Evolutionary conservation across 1,284 basidiomycete species (phyloP), one percentile per base, ranked within the genome.

Genomic region (Lignosus rhinocerotis): DNA sequence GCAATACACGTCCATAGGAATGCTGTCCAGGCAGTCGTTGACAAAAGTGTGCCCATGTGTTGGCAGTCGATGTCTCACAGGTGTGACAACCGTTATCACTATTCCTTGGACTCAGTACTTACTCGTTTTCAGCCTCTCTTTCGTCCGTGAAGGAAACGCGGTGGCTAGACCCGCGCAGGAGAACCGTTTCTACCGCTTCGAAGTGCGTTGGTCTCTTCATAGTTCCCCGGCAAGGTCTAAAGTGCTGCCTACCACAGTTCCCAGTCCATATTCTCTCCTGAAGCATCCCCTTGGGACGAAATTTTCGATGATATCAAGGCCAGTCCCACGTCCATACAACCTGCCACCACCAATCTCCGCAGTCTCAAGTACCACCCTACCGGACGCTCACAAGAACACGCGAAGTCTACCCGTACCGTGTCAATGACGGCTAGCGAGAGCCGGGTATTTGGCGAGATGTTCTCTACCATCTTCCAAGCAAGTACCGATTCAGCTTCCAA

Each of bases 361-460:
- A 49, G 36, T 17, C 30, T 61, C 63, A 54, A 49, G 31, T 49
- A 39, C 48, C 31, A 33, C 33, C 39, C 47, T 33, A 38, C 51
- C 42, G 50, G 21, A n/a, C 31, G 33, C 36, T 44, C 58, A 42
- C 30, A 34, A 14, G 41, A 46, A 19, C 58, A 34, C 11, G 33
- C 19, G 11, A 67, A 12, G 78, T 80, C 38, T 78, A 79, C 36
- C 82, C 87, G 64, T 7, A 10, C 32, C 9, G 33, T 54, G 41
- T 75, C 82, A 16, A 85, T 92, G 81, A 89, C 87, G 2, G 82
- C 82, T 0, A 80, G 79, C 47, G 90, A 92, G 73, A 78, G 81
- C 61, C 78, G 70, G 57, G 82, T 82, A 1, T 86, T 92, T 62
- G 81, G 87, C 64, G 83, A 86, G 33, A 87, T 91, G 81, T 89